A percentile compares a stretch with the other conserved stretches of the same genome.
phyloP scores from a whole-genome alignment of 225 moss, liverwort and hornwort species.

The Bryum argenteum region DNA sequence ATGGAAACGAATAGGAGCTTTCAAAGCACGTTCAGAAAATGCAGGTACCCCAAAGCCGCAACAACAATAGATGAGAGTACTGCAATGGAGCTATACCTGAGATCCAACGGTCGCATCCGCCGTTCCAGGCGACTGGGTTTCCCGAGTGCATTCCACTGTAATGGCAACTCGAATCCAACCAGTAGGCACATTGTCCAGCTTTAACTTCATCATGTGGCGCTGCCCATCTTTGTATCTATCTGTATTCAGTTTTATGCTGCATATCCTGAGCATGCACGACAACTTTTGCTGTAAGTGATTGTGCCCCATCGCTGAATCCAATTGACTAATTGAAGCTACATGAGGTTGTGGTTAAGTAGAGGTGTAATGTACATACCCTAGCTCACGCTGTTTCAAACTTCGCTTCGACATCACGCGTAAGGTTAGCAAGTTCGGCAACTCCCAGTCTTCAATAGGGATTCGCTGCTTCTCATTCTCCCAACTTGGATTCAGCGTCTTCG shows the following conservation, averaged over 20 bases:
- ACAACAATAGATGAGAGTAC: not conserved
- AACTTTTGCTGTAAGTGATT: not conserved
- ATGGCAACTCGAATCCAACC: constrained; percentile 46
- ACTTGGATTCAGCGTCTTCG: constrained; percentile 38
- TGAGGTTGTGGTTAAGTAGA: not conserved
- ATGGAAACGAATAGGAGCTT: not conserved
- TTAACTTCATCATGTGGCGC: constrained; percentile 27
- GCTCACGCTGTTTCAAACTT: constrained; percentile 33
- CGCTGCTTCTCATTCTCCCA: constrained; percentile 44
- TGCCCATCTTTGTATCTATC: constrained; percentile 38
- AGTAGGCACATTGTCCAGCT: constrained; percentile 28
- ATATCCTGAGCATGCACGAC: constrained; percentile 45
- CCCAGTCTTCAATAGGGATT: constrained; percentile 53
- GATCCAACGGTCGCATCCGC: constrained; percentile 42
- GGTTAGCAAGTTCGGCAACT: constrained; percentile 49
- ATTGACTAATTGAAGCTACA: not conserved
- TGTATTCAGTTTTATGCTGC: constrained; percentile 42
- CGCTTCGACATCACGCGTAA: constrained; percentile 53
- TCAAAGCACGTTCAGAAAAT: no score
- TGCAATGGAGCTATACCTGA: constrained; percentile 38
- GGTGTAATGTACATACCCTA: constrained; percentile 42
- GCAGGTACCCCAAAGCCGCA: not conserved
- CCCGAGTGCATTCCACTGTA: constrained; percentile 37
- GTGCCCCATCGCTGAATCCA: not conserved
- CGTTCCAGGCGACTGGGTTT: constrained; percentile 22